Evolutionary conservation across 768 basidiomycete genomes (phyloP).

Genomic region (Russula brevipes): DNA sequence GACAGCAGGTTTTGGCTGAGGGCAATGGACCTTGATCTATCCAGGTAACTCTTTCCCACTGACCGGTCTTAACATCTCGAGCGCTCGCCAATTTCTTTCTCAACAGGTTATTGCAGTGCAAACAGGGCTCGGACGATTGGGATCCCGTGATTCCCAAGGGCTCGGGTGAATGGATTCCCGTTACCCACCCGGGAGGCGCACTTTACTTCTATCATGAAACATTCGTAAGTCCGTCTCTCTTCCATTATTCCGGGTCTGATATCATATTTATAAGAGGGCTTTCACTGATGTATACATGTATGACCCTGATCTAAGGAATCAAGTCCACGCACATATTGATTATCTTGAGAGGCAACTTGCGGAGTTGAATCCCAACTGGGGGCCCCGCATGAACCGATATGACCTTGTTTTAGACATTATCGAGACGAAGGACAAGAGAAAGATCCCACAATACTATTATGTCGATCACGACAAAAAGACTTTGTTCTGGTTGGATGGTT

Average conservation of each 20-base stretch:
- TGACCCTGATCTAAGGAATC: neutral
- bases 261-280: no score
- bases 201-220: no score
- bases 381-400: no score
- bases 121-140: no score
- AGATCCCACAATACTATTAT: no score
- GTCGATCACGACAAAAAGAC: no score
- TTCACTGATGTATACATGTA: no score
- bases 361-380: neutral
- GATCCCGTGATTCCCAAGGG: no score
- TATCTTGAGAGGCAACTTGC: neutral
- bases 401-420: no score
- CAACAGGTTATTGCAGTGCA: neutral
- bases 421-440: no score
- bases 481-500: neutral
- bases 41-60: neutral
- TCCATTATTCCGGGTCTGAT: no score
- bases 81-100: neutral
- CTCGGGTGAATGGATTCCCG: neutral
- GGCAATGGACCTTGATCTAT: neutral
- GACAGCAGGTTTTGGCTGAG: neutral
- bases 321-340: neutral
- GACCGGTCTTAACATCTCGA: neutral
- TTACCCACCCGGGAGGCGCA: neutral
- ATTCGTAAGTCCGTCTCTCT: no score